Evolutionary conservation across 2,329 filamentous ascomycete genomes (phyloP), one percentile per base, ranked within the genome.

Genomic region (Graphilbum sp.): DNA sequence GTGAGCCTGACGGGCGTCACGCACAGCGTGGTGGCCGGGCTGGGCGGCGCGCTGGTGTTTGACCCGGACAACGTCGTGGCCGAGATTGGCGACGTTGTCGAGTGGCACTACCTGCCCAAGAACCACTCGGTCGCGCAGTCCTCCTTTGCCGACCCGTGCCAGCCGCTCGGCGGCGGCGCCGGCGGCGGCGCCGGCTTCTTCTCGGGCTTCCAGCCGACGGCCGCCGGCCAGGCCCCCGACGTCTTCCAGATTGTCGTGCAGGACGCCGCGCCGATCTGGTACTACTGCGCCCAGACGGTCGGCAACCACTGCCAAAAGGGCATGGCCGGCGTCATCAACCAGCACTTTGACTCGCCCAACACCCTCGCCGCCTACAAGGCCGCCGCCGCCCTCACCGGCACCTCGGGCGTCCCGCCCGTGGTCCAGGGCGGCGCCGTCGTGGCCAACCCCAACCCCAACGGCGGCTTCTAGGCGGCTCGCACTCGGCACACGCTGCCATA

Each of bases 81-180:
- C 16, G 51, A 55, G 11, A 41, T 61, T 8, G 69, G 67, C 41
- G 65, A 69, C 42, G 45, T 65, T 4, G 50, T 74, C 41, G 66
- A 72, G 54, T 74, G 64, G 57, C 63, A 67, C 48, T 73, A 66
- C 58, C 62, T 61, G 44, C 61, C 67, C 9, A 49, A 46, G 41
- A 68, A 65, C 54, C 69, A 49, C 45, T 47, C 44, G 8, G 42
- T 47, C 3, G 58, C 47, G 2, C 54, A 63, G 49, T 60, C 60
- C 29, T 55, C 49, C 49, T 65, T 65, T 43, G 56, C 43, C 37
- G 45, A 54, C 33, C 62, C 62, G 18, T 67, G 64, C 53, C 13
- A 51, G 40, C 63, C 63, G 2, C 51, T 59, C 11, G 46, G 46
- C 19, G 56, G 53, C 8, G 53, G 53, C 42, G 48, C 49, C 24